Evolutionary conservation across 108 stramenopile genomes (phyloP), one percentile per base, ranked within the genome.

Genomic region (Chaetoceros muelleri): DNA sequence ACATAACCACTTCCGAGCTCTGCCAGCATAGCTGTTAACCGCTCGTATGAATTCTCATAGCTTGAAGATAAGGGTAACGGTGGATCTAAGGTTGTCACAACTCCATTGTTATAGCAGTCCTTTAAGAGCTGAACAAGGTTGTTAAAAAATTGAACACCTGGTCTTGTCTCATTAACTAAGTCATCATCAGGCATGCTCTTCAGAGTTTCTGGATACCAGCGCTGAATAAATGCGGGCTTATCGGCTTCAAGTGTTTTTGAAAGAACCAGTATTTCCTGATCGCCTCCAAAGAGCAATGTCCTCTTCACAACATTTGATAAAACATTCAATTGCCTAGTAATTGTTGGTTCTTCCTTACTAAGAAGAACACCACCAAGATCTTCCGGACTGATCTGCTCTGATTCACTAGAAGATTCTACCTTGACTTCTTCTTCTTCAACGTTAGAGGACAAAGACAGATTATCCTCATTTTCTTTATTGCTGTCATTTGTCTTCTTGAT

Each of bases 241-340:
- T 92, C 83, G 10, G 81, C 84, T 30, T 75, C 83, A 25, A 92
- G 63, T 19, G 86, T 92, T 58, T 91, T 83, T 18, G 81, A 72
- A 26, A 87, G 65, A 0, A 87, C 75, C 25, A 85, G 59, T 46
- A 92, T 62, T 55, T 92, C 90, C 55, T 83, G 77, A 55, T 87
- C 85, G 20, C 82, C 81, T 40, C 90, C 90, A 73, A 87, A 87
- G 24, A 92, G 68, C 0, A 92, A 69, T 5, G 80, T 76, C 28
- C 90, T 55, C 46, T 72, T 64, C 1, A 79, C 86, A 67, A 92
- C 81, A 44, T 92, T 87, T 5, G 86, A 83, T 3, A 92, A 55
- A 3, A 79, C 75, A 65, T 92, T 92, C 24, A 92, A 68, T 66
- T 92, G 86, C 54, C 82, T 50, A n/a, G 90, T 92, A 78, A 85